Percentiles rank a stretch among this genome's conserved stretches.
phyloP scores from a whole-genome alignment of 768 basidiomycete genomes.

The Porphyrellus cyaneotinctus region DNA sequence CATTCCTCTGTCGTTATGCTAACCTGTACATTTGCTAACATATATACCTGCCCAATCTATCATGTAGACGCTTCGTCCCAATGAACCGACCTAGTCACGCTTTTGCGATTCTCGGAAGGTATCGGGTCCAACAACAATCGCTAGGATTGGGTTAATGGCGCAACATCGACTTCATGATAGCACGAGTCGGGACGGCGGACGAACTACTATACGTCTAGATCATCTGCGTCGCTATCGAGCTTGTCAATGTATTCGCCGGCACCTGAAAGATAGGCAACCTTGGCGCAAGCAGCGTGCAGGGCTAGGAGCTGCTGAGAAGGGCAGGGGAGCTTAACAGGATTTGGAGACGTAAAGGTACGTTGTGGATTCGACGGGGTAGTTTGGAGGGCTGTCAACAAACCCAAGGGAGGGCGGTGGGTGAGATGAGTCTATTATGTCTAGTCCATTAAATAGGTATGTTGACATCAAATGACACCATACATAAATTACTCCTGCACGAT shows the following conservation, averaged over 20 bases:
- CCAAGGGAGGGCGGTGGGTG: too few relatives aligned
- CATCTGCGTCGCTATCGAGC: background rate
- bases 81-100: too few relatives aligned
- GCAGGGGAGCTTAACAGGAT: constrained; percentile 5
- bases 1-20: background rate
- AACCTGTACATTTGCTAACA: background rate
- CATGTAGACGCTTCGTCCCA: background rate
- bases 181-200: too few relatives aligned
- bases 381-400: too few relatives aligned
- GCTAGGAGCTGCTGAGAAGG: constrained; percentile 10
- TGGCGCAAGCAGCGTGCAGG: constrained; percentile 21
- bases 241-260: constrained; percentile 14
- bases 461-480: constrained; percentile 14
- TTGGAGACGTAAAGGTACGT: too few relatives aligned
- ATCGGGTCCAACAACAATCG: too few relatives aligned
- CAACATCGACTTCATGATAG: too few relatives aligned
- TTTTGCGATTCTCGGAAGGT: too few relatives aligned
- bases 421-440: constrained; percentile 5
- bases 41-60: background rate
- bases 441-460: constrained; percentile 8
- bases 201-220: background rate
- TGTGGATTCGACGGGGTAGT: too few relatives aligned
- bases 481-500: constrained; percentile 69
- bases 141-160: too few relatives aligned
- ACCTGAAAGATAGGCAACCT: constrained; percentile 24